These are phyloP conservation scores for Rhypophila decipiens DNA, from an alignment of 495 filamentous ascomycete genomes.

Conservation along the genomic window DNA sequence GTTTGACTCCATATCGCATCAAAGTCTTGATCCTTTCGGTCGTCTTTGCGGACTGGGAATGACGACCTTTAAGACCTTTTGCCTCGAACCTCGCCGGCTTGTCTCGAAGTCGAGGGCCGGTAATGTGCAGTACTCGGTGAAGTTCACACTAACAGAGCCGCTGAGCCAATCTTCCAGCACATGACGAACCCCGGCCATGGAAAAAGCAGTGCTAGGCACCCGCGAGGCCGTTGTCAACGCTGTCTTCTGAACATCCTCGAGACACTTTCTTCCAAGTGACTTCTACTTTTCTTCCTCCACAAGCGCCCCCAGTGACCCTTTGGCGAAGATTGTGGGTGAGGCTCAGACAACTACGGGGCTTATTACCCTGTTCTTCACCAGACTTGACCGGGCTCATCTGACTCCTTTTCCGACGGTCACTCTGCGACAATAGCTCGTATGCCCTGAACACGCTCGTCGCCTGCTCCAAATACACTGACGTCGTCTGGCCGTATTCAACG, in stretches of 20 bases:
- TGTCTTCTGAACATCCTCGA: slow-evolving; percentile 25
- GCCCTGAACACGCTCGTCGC: slow-evolving; percentile 3
- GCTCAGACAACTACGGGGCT: slow-evolving; percentile 33
- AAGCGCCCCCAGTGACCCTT: slow-evolving; percentile 16
- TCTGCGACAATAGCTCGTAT: slow-evolving; percentile 14
- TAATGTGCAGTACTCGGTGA: too few relatives aligned
- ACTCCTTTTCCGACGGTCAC: slow-evolving; percentile 25
- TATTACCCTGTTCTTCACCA: slow-evolving; percentile 13
- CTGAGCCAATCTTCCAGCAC: too few relatives aligned
- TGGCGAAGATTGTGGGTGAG: slow-evolving; percentile 21
- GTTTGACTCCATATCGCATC: too few relatives aligned
- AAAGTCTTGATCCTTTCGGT: too few relatives aligned
- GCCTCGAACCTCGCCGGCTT: neutral
- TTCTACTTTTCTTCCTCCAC: too few relatives aligned
- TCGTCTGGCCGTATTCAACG: slow-evolving; percentile 1
- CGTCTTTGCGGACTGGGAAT: slow-evolving; percentile 4
- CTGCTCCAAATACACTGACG: slow-evolving; percentile 5
- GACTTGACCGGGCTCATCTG: slow-evolving; percentile 29
- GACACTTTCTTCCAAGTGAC: slow-evolving; percentile 12
- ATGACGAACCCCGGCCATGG: neutral
- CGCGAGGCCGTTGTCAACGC: slow-evolving; percentile 17
- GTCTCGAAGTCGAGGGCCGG: slow-evolving; percentile 15
- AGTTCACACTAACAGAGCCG: slow-evolving; percentile 15
- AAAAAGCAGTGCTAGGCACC: slow-evolving; percentile 22
- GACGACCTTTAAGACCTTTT: slow-evolving; percentile 13